Evolutionary conservation across 78 protist genomes (phyloP), one percentile per base, ranked within the genome.

Genomic region (Salpingoeca rosetta): DNA sequence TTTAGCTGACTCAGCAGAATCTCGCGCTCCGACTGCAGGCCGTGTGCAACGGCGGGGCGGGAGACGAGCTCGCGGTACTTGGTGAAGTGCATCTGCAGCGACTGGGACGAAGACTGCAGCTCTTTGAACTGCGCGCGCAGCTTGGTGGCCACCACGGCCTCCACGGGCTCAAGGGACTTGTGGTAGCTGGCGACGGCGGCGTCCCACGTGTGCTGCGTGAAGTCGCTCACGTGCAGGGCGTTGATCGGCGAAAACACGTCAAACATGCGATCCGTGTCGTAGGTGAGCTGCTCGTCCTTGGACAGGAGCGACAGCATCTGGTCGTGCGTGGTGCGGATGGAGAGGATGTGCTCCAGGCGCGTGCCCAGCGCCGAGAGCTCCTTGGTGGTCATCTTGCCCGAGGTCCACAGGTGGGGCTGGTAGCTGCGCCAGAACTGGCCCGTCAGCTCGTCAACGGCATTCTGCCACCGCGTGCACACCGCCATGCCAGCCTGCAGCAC

Each of bases 291-390:
- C 84, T 85, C 80, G 72, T 77, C 84, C 22, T 39, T 10, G 35
- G 56, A 41, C 27, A 87, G 72, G 43, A 87, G 84, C 57, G 38
- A 12, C 45, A 12, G 11, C 40, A 83, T 42, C 56, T 83, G 86
- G 3, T 87, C 86, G 76, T 87, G 90, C 37, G 45, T 84, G 2
- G 84, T 45, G 76, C 90, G 85, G 2, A 81, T 1, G 41, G 74
- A 7, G 40, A 78, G 7, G 36, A 87, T 35, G 82, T 82, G 57
- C 41, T 44, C 75, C 38, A 87, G 35, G 43, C 90, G 86, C 45
- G 17, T 44, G 37, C 2, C 22, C 57, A 87, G n/a, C 28, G 28
- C 40, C 51, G 1, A 7, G 28, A 72, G 35, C n/a, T 12, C 2
- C 28, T 36, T 57, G 82, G 74, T 77, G 26, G 0, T 17, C 79